A percentile compares a stretch with the other conserved stretches of the same genome.
phyloP scores from a whole-genome alignment of 2,329 filamentous ascomycete species.

The Colletotrichum tropicicola region DNA sequence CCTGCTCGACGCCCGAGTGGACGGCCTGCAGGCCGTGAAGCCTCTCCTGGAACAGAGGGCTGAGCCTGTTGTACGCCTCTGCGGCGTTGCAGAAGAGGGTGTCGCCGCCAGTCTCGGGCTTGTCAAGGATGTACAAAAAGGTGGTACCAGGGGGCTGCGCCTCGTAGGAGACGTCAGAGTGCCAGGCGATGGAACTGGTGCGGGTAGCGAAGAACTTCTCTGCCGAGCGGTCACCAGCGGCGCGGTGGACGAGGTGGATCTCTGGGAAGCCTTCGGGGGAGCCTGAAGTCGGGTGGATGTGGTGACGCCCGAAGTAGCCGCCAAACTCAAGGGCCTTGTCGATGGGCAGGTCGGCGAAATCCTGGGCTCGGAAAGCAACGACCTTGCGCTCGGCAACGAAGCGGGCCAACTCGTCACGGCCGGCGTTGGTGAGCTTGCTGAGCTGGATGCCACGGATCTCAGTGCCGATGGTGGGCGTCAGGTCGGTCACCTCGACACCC shows the following conservation, averaged over 20 bases:
- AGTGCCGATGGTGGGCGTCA: conserved; percentile 72
- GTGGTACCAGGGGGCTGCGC: conserved; percentile 89
- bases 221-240: conserved; percentile 57
- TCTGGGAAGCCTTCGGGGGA: conserved; percentile 73
- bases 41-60: conserved; percentile 76
- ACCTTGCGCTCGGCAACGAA: conserved; percentile 74
- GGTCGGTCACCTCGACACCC: conserved; percentile 55
- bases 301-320: conserved; percentile 74
- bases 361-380: conserved; percentile 74
- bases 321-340: conserved; percentile 70
- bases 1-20: conserved; percentile 27
- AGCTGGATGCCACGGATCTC: conserved; percentile 72
- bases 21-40: conserved; percentile 28
- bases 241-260: conserved; percentile 75
- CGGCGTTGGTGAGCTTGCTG: conserved; percentile 66
- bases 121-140: conserved; percentile 88
- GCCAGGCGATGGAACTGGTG: conserved; percentile 87
- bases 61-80: conserved; percentile 83
- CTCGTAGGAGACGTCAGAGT: conserved; percentile 90
- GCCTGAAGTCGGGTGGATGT: conserved; percentile 78
- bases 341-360: conserved; percentile 69
- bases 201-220: conserved; percentile 71
- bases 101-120: conserved; percentile 81
- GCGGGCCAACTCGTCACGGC: conserved; percentile 73
- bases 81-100: conserved; percentile 84